Percentiles rank a stretch among this genome's conserved stretches.
These are phyloP conservation scores for Alternaria infectoria DNA, from an alignment of 2,329 filamentous ascomycete genomes.

Conservation along the genomic window DNA sequence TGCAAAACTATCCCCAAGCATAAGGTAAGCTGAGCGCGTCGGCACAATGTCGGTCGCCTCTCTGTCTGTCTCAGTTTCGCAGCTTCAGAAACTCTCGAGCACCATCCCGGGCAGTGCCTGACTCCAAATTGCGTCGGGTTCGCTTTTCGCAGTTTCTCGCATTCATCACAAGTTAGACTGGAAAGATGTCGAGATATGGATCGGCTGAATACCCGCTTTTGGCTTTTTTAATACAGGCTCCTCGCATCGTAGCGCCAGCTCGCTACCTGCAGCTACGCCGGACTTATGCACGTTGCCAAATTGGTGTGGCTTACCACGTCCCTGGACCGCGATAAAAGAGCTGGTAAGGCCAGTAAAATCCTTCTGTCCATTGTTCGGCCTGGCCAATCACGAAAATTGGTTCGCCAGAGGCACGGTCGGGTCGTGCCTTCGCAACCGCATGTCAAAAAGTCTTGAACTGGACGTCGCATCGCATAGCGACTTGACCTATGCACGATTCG, in stretches of 20 bases:
- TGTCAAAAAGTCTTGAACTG: not conserved
- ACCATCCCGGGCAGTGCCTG: not conserved
- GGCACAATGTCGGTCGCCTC: constrained; percentile 3
- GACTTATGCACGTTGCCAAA: constrained; percentile 19
- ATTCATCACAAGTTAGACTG: not conserved
- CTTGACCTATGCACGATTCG: not conserved
- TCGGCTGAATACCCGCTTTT: constrained; percentile 14
- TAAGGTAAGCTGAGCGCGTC: not conserved
- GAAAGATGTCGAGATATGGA: not conserved
- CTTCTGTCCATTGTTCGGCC: not conserved
- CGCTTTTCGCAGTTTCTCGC: not conserved
- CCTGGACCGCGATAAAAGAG: not conserved
- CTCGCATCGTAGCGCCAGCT: constrained; percentile 3
- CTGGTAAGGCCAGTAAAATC: constrained; percentile 5
- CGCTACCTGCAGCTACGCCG: constrained; percentile 5
- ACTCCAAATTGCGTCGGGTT: not conserved
- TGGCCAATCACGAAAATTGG: constrained; percentile 2
- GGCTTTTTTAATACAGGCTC: constrained; percentile 12
- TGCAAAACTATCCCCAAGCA: not conserved
- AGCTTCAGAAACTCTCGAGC: not conserved
- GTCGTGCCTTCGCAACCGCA: not conserved
- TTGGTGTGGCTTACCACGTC: constrained; percentile 5
- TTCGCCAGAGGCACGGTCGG: constrained; percentile 3
- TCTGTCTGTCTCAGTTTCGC: not conserved
- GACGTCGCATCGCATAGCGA: not conserved